phyloP scores from a whole-genome alignment of 495 filamentous ascomycete species.

The Penicillium bovifimosum region DNA sequence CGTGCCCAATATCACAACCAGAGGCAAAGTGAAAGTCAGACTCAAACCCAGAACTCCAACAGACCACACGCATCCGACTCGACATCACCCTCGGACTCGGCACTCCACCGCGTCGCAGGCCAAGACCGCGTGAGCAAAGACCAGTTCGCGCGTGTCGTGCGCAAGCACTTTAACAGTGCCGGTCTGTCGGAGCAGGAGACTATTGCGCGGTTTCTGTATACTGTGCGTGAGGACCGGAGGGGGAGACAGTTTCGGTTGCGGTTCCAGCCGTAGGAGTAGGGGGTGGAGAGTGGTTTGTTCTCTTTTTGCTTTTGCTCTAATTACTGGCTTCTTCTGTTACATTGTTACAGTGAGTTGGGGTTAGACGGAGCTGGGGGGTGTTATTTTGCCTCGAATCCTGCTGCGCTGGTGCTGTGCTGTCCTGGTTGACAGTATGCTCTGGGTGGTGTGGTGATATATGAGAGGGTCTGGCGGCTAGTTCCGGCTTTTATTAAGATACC shows the following conservation, averaged over 20 bases:
- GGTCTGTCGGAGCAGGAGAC: constrained; percentile 83
- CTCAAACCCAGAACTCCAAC: constrained; percentile 7
- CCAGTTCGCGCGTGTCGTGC: constrained; percentile 70
- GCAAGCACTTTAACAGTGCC: constrained; percentile 86
- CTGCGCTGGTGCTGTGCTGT: neutral
- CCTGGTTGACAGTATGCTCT: constrained; percentile 3
- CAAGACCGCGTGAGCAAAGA: constrained; percentile 66
- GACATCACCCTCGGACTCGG: constrained; percentile 1
- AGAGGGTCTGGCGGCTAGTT: constrained; percentile 1
- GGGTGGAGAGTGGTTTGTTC: neutral
- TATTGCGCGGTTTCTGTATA: constrained; percentile 82
- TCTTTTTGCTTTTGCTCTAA: neutral
- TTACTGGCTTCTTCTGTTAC: neutral
- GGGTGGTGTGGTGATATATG: neutral
- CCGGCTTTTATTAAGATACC: constrained; percentile 21
- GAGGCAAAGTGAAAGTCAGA: neutral
- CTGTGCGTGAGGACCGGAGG: constrained; percentile 52
- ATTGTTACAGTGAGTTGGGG: neutral
- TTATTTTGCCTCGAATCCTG: neutral
- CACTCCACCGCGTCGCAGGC: constrained; percentile 32
- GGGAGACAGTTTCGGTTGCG: constrained; percentile 41
- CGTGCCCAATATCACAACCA: constrained; percentile 23
- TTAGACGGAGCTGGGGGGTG: neutral
- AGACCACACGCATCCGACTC: constrained; percentile 2
- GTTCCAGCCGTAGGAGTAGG: constrained; percentile 36